phyloP scores from a whole-genome alignment of 805 yeast species.

The Candida glaebosa region DNA sequence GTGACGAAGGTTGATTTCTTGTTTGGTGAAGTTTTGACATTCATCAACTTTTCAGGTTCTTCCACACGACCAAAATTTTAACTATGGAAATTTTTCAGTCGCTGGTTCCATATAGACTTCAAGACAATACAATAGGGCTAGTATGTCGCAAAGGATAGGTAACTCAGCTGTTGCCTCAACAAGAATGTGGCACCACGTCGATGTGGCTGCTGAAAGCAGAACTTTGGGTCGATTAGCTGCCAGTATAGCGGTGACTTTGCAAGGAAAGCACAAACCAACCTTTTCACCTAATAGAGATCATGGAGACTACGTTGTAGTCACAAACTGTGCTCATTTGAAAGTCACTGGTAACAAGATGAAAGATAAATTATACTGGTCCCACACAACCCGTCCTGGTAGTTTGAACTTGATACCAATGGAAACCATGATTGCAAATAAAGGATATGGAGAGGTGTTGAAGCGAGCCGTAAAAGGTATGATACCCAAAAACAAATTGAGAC shows the following conservation, averaged over 20 bases:
- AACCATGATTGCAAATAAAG: conserved; percentile 68
- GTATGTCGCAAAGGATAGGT: conserved; percentile 35
- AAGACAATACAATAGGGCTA: background rate
- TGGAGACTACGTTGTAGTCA: conserved; percentile 96
- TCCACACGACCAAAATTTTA: conserved; percentile 4
- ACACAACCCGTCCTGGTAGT: conserved; percentile 86
- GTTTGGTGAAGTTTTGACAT: too few species aligned
- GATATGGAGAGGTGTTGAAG: conserved; percentile 79
- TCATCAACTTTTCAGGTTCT: background rate
- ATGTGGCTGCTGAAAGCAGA: conserved; percentile 77
- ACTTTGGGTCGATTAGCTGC: conserved; percentile 92
- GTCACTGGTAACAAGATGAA: conserved; percentile 83
- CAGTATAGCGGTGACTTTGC: conserved; percentile 78
- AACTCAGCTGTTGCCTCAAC: conserved; percentile 71
- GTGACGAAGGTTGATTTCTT: too few species aligned
- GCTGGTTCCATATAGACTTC: too few species aligned
- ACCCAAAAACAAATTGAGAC: conserved; percentile 84
- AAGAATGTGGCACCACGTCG: conserved; percentile 94
- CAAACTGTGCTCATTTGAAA: conserved; percentile 79
- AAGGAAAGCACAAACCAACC: conserved; percentile 97
- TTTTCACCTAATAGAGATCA: conserved; percentile 69
- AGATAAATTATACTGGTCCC: conserved; percentile 84
- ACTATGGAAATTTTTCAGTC: background rate
- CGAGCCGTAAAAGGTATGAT: conserved; percentile 95
- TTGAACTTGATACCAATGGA: conserved; percentile 81